Evolutionary conservation across 495 filamentous ascomycete species (phyloP).

Genomic region (Glonium stellatum): DNA sequence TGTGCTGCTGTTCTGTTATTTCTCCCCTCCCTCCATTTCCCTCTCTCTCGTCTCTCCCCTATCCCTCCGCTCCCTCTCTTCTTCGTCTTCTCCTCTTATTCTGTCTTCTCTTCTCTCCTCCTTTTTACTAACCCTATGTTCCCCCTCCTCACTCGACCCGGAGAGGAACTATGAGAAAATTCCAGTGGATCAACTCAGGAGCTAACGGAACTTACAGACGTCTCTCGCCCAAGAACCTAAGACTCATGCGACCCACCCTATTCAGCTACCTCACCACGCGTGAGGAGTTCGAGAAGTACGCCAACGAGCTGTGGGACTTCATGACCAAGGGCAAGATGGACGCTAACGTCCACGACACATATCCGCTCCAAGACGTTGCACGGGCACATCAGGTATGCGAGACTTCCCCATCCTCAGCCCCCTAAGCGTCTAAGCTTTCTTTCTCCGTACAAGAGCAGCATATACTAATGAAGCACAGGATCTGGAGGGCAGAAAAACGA

Average conservation of each 20-base stretch:
- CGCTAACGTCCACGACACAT: slow-evolving; percentile 69
- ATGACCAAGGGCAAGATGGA: slow-evolving; percentile 63
- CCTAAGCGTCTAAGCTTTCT: background rate
- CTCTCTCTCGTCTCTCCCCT: no score
- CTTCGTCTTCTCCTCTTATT: no score
- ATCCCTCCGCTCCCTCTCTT: no score
- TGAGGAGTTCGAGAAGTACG: slow-evolving; percentile 69
- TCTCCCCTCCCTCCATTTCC: no score
- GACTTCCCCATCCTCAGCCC: background rate
- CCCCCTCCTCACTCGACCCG: no score
- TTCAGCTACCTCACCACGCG: slow-evolving; percentile 66
- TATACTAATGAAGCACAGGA: slow-evolving; percentile 42
- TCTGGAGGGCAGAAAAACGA: slow-evolving; percentile 74
- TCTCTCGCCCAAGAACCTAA: slow-evolving; percentile 72
- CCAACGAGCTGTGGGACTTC: slow-evolving; percentile 65
- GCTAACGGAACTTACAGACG: slow-evolving; percentile 28
- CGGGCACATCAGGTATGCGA: slow-evolving; percentile 57
- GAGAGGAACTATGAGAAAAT: background rate
- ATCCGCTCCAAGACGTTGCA: slow-evolving; percentile 69
- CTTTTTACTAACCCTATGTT: background rate
- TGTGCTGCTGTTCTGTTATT: no score
- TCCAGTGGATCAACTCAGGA: background rate
- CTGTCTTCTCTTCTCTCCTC: background rate
- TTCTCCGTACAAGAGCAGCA: background rate
- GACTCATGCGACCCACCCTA: slow-evolving; percentile 67